Evolutionary conservation across 192 early-diverging fungal species (phyloP).

Genomic region (Chytriomyces sp.): DNA sequence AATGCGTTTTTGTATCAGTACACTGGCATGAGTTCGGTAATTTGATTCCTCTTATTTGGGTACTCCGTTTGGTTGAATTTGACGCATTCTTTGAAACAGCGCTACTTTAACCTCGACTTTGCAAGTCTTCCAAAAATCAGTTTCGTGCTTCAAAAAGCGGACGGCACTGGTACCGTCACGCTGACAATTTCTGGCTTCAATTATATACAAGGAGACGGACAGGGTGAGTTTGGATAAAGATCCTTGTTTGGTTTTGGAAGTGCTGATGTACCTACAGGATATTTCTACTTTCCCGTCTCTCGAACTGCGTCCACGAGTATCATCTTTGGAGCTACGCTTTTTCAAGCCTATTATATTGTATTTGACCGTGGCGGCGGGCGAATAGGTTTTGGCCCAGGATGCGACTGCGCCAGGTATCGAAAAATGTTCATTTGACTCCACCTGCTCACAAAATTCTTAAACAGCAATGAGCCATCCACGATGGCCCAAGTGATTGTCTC

Average conservation of each 20-base stretch:
- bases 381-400: conserved; percentile 28
- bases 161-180: neutral
- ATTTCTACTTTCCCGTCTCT: conserved; percentile 20
- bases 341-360: conserved; percentile 12
- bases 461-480: too few species aligned
- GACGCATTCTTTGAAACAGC: neutral
- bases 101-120: neutral
- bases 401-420: conserved; percentile 16
- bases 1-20: neutral
- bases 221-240: neutral
- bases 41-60: neutral
- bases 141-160: neutral
- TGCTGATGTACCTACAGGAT: neutral
- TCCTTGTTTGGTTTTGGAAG: too few species aligned
- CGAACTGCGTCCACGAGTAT: neutral
- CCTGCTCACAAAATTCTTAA: too few species aligned
- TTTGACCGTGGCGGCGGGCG: conserved; percentile 9
- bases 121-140: conserved; percentile 15
- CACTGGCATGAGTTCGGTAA: conserved; percentile 1
- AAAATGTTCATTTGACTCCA: neutral
- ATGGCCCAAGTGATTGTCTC: too few species aligned
- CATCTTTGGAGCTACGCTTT: conserved; percentile 16
- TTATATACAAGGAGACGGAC: conserved; percentile 18
- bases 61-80: neutral
- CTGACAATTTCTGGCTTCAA: neutral